Evolutionary conservation across 768 basidiomycete genomes (phyloP).

Genomic region (Hortiboletus flavorubellus): DNA sequence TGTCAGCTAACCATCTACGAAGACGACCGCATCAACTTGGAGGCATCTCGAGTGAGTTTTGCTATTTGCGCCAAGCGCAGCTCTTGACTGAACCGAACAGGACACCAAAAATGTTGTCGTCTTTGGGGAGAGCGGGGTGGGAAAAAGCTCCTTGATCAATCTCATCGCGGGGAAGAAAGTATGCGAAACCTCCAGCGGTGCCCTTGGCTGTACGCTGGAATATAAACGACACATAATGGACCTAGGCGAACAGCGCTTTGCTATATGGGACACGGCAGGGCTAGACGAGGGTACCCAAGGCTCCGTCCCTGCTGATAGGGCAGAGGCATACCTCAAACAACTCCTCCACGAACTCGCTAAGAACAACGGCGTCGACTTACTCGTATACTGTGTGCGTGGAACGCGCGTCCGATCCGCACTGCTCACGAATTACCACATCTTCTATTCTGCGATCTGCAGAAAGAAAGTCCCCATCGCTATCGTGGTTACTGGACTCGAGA

Average conservation of each 20-base stretch:
- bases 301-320: constrained; percentile 28
- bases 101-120: constrained; percentile 34
- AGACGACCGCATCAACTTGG: not conserved
- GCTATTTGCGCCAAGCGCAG: not conserved
- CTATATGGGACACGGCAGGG: constrained; percentile 36
- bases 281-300: constrained; percentile 29
- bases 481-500: constrained; percentile 42
- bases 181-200: constrained; percentile 31
- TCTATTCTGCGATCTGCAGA: constrained; percentile 39
- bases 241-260: constrained; percentile 18
- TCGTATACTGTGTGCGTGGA: constrained; percentile 41
- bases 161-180: constrained; percentile 30
- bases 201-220: constrained; percentile 36
- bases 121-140: constrained; percentile 42
- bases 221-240: constrained; percentile 21
- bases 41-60: constrained; percentile 10
- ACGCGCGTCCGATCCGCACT: constrained; percentile 34
- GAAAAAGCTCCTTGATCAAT: constrained; percentile 47
- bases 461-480: constrained; percentile 38
- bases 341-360: constrained; percentile 36
- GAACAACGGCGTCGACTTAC: constrained; percentile 37
- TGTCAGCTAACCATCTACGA: constrained; percentile 8
- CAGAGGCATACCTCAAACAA: constrained; percentile 28
- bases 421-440: constrained; percentile 38
- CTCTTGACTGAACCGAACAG: constrained; percentile 8